phyloP scores from a whole-genome alignment of 2,329 filamentous ascomycete genomes.

The Neonectria punicea region DNA sequence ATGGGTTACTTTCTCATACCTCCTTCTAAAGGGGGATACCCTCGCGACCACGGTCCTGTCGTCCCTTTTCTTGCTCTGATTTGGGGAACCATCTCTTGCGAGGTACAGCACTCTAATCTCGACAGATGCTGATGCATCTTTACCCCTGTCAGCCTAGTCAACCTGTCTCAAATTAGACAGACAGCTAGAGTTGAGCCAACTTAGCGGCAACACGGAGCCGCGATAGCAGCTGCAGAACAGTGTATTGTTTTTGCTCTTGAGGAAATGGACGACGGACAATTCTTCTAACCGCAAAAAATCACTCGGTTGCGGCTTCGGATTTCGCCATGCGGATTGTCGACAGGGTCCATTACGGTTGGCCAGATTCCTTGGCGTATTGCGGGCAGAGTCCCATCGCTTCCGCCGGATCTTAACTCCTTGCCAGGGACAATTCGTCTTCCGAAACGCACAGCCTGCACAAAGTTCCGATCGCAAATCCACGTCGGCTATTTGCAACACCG shows the following conservation, averaged over 20 bases:
- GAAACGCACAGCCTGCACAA: background rate
- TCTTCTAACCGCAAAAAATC: background rate
- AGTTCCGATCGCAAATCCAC: background rate
- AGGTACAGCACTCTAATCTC: conserved; percentile 30
- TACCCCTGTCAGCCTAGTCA: conserved; percentile 24
- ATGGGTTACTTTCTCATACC: conserved; percentile 1
- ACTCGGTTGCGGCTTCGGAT: background rate
- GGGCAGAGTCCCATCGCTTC: conserved; percentile 5
- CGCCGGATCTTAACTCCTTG: conserved; percentile 9
- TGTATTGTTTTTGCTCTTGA: background rate
- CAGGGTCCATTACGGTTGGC: conserved; percentile 8
- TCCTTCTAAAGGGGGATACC: conserved; percentile 8
- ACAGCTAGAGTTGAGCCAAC: conserved; percentile 23
- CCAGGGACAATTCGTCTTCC: background rate
- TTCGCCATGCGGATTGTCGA: conserved; percentile 11
- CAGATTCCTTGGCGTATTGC: conserved; percentile 19
- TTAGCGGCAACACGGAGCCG: conserved; percentile 34
- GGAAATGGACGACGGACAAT: background rate
- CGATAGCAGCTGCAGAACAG: conserved; percentile 22
- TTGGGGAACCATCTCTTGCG: conserved; percentile 25
- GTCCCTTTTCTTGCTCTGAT: conserved; percentile 29
- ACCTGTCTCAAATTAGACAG: conserved; percentile 32
- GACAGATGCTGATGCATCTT: conserved; percentile 17
- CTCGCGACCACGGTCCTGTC: conserved; percentile 8
- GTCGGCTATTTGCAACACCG: background rate